Base-by-base conservation (phyloP, 768 basidiomycete species). In the Thelephora ganbajun region DNA sequence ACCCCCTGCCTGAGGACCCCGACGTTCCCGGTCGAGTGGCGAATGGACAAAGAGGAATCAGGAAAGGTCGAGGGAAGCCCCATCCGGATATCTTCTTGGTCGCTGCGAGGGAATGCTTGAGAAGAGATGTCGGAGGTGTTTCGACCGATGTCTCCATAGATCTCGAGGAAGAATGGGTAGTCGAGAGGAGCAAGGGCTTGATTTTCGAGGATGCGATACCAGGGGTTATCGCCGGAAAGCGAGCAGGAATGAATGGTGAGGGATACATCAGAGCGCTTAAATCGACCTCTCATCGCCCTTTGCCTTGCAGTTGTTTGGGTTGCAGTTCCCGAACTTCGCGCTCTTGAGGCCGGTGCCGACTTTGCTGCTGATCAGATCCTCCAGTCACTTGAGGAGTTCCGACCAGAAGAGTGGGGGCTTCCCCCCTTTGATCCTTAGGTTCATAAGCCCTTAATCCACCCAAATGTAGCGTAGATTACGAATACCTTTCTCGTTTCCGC, bases 231-330 rank as follows among this genome's bases (percentile, higher is more conserved):
- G 86, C 87, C 5, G 89, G 80, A 3, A 84, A 83, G 58, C 70
- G 83, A 49, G 88, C 89, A 2, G 87, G 85, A 11, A 91, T 92
- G 89, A 73, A 79, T 48, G 87, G 89, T 89, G 48, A 34, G 72
- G 56, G 9, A 9, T 4, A 30, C 9, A 30, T 9, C 9, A 9
- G 4, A 4, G 26, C 9, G 9, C 9, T 30, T 30, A 9, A 30
- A 30, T 9, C 26, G 26, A 30, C 9, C 9, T 30, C 9, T 30
- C 26, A 30, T 9, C 26, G 5, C 9, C 26, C 4, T 30, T 30
- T 9, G 9, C 4, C 26, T 30, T 30, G 4, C 26, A 89, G 89
- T 89, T 30, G 69, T 88, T 2, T 93, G 89, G 89, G 76, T 91
- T 14, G 89, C 90, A 1, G 89, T 92, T 55, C 56, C 70, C 6